These are phyloP conservation scores for Scutellaria barbata DNA, from an alignment of 257 asterid genomes.

Conservation along the genomic window DNA sequence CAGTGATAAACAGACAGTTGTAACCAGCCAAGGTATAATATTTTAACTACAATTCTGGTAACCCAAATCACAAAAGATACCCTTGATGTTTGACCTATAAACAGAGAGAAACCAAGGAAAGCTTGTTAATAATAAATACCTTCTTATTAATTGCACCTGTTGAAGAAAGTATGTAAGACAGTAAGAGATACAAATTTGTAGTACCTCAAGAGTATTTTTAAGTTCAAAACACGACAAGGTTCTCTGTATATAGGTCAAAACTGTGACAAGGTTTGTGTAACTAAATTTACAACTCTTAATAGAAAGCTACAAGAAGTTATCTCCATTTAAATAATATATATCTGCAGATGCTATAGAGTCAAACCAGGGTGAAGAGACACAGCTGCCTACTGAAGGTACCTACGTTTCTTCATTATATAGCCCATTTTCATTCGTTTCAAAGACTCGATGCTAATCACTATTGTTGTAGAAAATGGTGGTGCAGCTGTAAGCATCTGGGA, in stretches of 20 bases:
- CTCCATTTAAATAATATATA: background rate
- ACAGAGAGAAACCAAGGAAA: background rate
- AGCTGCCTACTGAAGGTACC: conserved; percentile 42
- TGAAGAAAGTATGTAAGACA: background rate
- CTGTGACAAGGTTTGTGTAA: background rate
- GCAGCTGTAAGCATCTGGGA: conserved; percentile 60
- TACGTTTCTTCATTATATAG: background rate
- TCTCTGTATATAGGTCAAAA: background rate
- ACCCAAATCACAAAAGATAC: background rate
- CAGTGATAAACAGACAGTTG: conserved; percentile 40
- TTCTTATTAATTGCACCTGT: background rate
- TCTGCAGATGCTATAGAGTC: conserved; percentile 34
- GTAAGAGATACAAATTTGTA: too few relatives aligned
- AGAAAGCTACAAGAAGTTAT: background rate
- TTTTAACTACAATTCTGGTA: conserved; percentile 5
- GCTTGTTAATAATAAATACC: background rate
- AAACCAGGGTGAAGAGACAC: conserved; percentile 37
- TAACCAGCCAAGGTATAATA: conserved; percentile 51
- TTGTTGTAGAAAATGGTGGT: conserved; percentile 49
- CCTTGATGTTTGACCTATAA: background rate
- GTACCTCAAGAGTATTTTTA: background rate
- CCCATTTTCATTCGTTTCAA: conserved; percentile 19
- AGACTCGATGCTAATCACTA: conserved; percentile 4
- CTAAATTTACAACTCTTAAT: background rate
- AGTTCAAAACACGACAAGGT: background rate